These are phyloP conservation scores for Aspergillus flavus DNA, from an alignment of 2,329 filamentous ascomycete species.

Conservation along the genomic window DNA sequence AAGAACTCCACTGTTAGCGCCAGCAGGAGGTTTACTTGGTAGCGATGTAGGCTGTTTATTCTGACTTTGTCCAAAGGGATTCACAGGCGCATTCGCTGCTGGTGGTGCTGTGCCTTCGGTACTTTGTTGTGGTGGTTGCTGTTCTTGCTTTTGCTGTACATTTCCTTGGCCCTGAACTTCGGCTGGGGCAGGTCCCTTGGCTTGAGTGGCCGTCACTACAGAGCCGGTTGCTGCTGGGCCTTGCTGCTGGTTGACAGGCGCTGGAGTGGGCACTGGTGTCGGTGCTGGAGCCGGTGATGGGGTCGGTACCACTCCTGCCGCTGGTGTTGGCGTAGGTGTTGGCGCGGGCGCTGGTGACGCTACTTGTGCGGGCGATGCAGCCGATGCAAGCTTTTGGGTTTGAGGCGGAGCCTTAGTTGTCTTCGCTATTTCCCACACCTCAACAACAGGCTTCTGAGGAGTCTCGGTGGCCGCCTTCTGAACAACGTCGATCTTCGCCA, in stretches of 20 bases:
- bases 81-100: constrained; percentile 18
- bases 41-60: constrained; percentile 29
- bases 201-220: neutral
- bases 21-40: constrained; percentile 37
- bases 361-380: constrained; percentile 21
- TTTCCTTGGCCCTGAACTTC: constrained; percentile 17
- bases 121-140: constrained; percentile 22
- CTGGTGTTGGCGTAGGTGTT: constrained; percentile 18
- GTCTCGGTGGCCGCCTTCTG: constrained; percentile 82
- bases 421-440: constrained; percentile 85
- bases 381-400: constrained; percentile 32
- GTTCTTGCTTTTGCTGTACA: constrained; percentile 21
- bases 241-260: constrained; percentile 9
- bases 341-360: constrained; percentile 26
- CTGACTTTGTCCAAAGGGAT: constrained; percentile 33
- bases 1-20: constrained; percentile 45
- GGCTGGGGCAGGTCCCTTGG: constrained; percentile 11
- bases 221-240: constrained; percentile 17
- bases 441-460: constrained; percentile 76
- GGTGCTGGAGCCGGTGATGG: constrained; percentile 8
- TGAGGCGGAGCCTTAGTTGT: constrained; percentile 57
- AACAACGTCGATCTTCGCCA: constrained; percentile 76
- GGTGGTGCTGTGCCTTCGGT: constrained; percentile 19
- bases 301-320: constrained; percentile 13
- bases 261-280: constrained; percentile 17